Conservation (phyloP, 441 rosid genomes). For the Gossypium aridum region DNA sequence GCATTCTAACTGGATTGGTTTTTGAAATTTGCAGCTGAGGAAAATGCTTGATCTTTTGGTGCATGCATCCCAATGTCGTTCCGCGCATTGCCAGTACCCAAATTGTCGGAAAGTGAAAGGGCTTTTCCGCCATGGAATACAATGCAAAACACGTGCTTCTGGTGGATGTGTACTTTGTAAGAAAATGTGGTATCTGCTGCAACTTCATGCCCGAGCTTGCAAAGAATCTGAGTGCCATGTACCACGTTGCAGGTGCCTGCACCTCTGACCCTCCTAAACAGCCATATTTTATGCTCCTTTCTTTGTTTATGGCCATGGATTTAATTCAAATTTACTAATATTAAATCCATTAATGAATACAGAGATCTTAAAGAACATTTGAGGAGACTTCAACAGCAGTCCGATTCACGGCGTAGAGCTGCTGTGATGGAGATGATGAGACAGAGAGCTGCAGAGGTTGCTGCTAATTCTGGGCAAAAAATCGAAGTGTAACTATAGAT, state of each 20-base stretch:
- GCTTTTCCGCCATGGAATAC: constrained; percentile 91
- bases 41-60: constrained; percentile 99
- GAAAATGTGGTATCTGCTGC: constrained; percentile 98
- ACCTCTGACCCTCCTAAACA: neutral
- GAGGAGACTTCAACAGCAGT: constrained; percentile 96
- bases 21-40: constrained; percentile 67
- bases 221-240: constrained; percentile 94
- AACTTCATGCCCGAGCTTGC: constrained; percentile 99
- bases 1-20: constrained; percentile 5
- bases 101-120: constrained; percentile 98
- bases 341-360: constrained; percentile 12
- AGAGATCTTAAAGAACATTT: constrained; percentile 94
- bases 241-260: constrained; percentile 93
- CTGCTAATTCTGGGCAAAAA: constrained; percentile 51
- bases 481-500: constrained; percentile 32
- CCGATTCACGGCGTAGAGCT: constrained; percentile 97
- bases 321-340: neutral
- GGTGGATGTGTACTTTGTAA: constrained; percentile 96
- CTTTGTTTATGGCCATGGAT: neutral
- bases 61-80: constrained; percentile 96
- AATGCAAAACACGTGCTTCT: constrained; percentile 87
- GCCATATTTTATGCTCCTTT: neutral
- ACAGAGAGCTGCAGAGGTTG: constrained; percentile 99
- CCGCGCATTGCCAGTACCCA: constrained; percentile 84
- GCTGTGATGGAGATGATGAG: constrained; percentile 99